phyloP scores from a whole-genome alignment of 169 alveolate genomes.

The Plasmodium gallinaceum region DNA sequence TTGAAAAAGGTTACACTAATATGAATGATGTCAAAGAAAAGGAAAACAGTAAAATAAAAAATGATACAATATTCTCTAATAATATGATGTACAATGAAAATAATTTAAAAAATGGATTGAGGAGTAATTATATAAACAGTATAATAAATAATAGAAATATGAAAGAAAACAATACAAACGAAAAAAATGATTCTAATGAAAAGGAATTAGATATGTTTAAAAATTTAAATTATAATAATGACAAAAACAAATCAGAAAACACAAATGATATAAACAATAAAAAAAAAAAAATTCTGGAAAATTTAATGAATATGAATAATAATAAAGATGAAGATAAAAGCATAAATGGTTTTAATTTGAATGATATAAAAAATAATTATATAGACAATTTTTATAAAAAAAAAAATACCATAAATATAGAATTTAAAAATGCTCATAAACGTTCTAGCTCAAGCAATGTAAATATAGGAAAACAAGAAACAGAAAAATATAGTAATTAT shows the following conservation, averaged over 20 bases:
- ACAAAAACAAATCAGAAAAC: constrained; percentile 15
- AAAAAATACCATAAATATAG: constrained; percentile 20
- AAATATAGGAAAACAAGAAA: constrained; percentile 24
- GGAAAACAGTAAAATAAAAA: constrained; percentile 9
- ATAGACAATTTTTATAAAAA: constrained; percentile 29
- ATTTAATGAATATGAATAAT: constrained; percentile 45
- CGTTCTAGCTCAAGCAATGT: constrained; percentile 75
- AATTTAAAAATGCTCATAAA: constrained; percentile 26
- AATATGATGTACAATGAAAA: constrained; percentile 9
- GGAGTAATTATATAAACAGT: constrained; percentile 42
- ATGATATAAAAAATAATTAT: constrained; percentile 9
- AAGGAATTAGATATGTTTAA: constrained; percentile 21
- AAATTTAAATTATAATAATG: constrained; percentile 26
- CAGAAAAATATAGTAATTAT: constrained; percentile 33
- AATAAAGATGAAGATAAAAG: constrained; percentile 23
- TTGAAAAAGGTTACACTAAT: constrained; percentile 43
- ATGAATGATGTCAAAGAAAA: constrained; percentile 20
- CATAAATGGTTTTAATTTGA: constrained; percentile 2
- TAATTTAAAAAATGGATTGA: constrained; percentile 13
- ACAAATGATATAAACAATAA: constrained; percentile 20
- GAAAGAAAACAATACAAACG: constrained; percentile 13
- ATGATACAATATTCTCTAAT: constrained; percentile 6
- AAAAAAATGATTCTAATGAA: constrained; percentile 34
- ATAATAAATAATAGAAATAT: constrained; percentile 13
- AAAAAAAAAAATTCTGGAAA: constrained; percentile 23